These are phyloP conservation scores for Podospora didyma DNA, from an alignment of 495 filamentous ascomycete genomes.

Conservation along the genomic window DNA sequence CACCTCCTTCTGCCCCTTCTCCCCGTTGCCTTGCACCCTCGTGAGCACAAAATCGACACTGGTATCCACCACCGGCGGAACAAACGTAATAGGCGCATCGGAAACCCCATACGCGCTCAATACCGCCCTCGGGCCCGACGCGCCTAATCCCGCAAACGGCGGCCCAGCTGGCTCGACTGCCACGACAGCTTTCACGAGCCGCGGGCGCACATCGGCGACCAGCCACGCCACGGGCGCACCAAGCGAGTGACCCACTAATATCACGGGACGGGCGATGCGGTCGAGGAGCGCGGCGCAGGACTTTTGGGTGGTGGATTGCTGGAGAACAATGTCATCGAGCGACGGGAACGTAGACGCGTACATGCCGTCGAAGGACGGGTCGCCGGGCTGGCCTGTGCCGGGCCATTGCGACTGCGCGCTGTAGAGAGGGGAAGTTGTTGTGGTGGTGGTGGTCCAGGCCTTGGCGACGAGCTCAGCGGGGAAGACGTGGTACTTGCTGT, in stretches of 20 bases:
- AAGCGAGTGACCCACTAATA: conserved; percentile 50
- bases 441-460: conserved; percentile 33
- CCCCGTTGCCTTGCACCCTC: conserved; percentile 14
- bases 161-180: conserved; percentile 52
- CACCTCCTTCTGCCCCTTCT: too few species aligned
- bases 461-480: conserved; percentile 19
- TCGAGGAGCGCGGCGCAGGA: conserved; percentile 48
- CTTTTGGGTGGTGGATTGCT: conserved; percentile 40
- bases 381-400: conserved; percentile 39
- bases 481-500: conserved; percentile 17
- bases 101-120: conserved; percentile 40
- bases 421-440: conserved; percentile 19
- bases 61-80: conserved; percentile 31
- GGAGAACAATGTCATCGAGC: conserved; percentile 28
- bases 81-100: conserved; percentile 46
- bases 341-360: conserved; percentile 45
- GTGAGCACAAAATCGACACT: conserved; percentile 25
- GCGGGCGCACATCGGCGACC: conserved; percentile 42
- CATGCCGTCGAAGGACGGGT: conserved; percentile 49
- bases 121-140: conserved; percentile 16
- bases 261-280: conserved; percentile 39
- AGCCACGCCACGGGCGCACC: conserved; percentile 46
- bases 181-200: conserved; percentile 44
- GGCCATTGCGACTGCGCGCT: conserved; percentile 53
- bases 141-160: conserved; percentile 40